phyloP scores from a whole-genome alignment of 176 grass and related monocot genomes.

The Juncus inflexus region DNA sequence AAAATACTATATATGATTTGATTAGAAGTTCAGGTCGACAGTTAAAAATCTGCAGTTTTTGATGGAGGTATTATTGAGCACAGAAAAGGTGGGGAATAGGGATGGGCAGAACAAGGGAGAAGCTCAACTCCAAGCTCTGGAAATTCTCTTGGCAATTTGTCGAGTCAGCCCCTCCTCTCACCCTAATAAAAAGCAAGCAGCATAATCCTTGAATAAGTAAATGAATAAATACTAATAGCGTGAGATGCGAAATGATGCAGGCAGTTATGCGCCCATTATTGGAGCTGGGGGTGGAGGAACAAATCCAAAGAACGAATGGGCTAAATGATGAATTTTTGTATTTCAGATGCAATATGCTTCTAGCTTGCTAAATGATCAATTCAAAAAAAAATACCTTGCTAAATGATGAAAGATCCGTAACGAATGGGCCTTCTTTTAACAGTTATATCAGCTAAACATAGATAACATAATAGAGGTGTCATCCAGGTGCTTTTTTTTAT shows the following conservation, averaged over 20 bases:
- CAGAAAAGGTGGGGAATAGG: constrained; percentile 80
- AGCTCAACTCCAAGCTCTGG: constrained; percentile 89
- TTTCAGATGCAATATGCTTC: too few species aligned
- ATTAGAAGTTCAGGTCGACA: constrained; percentile 58
- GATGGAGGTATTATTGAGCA: constrained; percentile 89
- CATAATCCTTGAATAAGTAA: neutral
- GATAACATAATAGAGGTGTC: too few species aligned
- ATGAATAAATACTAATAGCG: neutral
- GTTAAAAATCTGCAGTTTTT: constrained; percentile 64
- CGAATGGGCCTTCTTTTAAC: too few species aligned
- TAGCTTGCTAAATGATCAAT: too few species aligned
- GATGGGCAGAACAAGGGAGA: constrained; percentile 82
- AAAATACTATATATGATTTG: too few species aligned
- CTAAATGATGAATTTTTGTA: too few species aligned
- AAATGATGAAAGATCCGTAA: too few species aligned
- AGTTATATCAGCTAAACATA: too few species aligned
- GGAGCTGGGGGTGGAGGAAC: neutral
- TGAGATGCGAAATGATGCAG: constrained; percentile 37
- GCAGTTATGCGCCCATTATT: constrained; percentile 49
- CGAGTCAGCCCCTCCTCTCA: constrained; percentile 41
- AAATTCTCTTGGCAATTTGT: constrained; percentile 74
- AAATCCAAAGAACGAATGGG: too few species aligned
- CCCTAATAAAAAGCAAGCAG: neutral
- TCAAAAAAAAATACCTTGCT: too few species aligned
- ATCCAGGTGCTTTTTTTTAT: too few species aligned